Conservation (phyloP, 2,329 filamentous ascomycete genomes). For the Trichophyton benhamiae region DNA sequence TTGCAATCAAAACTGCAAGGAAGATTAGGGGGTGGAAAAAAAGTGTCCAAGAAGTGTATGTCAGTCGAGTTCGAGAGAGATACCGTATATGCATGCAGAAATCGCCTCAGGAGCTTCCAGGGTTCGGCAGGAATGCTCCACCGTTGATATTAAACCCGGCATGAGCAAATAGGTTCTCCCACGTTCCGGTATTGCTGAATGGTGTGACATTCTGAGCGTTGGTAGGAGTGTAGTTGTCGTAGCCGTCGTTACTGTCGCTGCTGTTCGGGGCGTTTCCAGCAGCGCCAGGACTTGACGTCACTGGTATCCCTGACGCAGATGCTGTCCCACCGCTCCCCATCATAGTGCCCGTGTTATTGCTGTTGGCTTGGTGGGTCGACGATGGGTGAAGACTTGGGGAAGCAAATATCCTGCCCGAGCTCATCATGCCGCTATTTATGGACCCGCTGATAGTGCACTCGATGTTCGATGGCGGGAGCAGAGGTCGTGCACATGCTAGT, state of each 20-base stretch:
- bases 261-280: not conserved
- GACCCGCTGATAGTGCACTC: slow-evolving; percentile 1
- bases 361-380: slow-evolving; percentile 1
- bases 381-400: not conserved
- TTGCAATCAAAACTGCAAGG: not conserved
- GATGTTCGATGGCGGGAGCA: not conserved
- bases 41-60: not conserved
- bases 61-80: not conserved
- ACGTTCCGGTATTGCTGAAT: slow-evolving; percentile 12
- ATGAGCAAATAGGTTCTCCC: slow-evolving; percentile 16
- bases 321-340: not conserved
- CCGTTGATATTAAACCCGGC: slow-evolving; percentile 17
- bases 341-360: not conserved
- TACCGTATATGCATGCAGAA: not conserved
- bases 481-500: not conserved
- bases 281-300: not conserved
- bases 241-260: not conserved
- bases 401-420: not conserved
- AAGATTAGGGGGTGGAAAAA: too few relatives aligned
- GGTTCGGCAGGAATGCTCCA: slow-evolving; percentile 15
- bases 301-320: not conserved
- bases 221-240: not conserved
- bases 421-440: not conserved
- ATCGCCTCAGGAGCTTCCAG: not conserved
- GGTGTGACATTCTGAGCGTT: slow-evolving; percentile 3